Evolutionary conservation across 2,329 filamentous ascomycete genomes (phyloP).

Genomic region (Cladosporium sp.): DNA sequence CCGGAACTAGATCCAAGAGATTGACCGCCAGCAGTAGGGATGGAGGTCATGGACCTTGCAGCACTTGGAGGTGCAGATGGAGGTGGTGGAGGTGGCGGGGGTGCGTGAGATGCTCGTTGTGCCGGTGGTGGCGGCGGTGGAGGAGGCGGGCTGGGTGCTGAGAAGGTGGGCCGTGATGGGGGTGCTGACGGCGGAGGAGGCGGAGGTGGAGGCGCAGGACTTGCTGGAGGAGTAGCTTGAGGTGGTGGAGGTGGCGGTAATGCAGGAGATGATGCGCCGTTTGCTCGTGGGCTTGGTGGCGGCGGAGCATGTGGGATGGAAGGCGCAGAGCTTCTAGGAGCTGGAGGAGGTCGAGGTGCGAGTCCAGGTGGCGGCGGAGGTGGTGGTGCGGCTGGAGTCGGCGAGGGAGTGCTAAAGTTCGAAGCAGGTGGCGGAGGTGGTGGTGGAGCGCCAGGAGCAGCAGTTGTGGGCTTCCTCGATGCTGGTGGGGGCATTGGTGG

Average conservation of each 20-base stretch:
- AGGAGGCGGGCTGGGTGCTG: slow-evolving; percentile 37
- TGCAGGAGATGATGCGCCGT: slow-evolving; percentile 52
- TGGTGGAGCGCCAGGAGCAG: slow-evolving; percentile 37
- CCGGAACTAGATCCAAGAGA: slow-evolving; percentile 8
- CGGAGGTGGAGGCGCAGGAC: slow-evolving; percentile 47
- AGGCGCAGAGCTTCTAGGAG: slow-evolving; percentile 35
- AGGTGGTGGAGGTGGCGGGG: slow-evolving; percentile 15
- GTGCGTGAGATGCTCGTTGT: slow-evolving; percentile 31
- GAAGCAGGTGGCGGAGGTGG: slow-evolving; percentile 40
- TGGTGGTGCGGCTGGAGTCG: slow-evolving; percentile 42
- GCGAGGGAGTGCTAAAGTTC: slow-evolving; percentile 34
- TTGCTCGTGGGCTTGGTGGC: slow-evolving; percentile 41
- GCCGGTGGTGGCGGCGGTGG: slow-evolving; percentile 38
- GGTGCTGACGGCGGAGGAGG: slow-evolving; percentile 33
- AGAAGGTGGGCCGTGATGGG: slow-evolving; percentile 31
- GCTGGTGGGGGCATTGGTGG: slow-evolving; percentile 60
- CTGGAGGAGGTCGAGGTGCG: slow-evolving; percentile 42
- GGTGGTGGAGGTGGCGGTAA: slow-evolving; percentile 19
- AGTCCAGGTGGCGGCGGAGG: slow-evolving; percentile 44
- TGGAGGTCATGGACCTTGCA: slow-evolving; percentile 24
- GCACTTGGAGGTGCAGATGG: slow-evolving; percentile 24
- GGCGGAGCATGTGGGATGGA: slow-evolving; percentile 31
- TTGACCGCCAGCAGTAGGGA: slow-evolving; percentile 34
- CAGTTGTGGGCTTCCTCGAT: slow-evolving; percentile 59
- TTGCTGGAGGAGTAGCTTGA: slow-evolving; percentile 34